Evolutionary conservation across 495 filamentous ascomycete genomes (phyloP), one percentile per base, ranked within the genome.

Genomic region (Annulohypoxylon maeteangense): DNA sequence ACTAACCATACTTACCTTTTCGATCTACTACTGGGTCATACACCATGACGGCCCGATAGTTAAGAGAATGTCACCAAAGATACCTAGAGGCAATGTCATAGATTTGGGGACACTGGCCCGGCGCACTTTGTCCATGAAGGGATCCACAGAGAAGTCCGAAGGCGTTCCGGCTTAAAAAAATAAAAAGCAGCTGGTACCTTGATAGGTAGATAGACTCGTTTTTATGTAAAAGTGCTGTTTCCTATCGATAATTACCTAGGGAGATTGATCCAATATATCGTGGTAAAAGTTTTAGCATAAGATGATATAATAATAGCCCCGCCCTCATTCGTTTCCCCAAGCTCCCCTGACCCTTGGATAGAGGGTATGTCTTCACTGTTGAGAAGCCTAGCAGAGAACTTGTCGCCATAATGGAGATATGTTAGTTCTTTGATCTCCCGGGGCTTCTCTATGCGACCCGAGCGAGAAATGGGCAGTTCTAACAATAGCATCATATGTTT

Each of bases 11-110:
- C 3, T 59, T 4, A 76, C 74, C 0, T 72, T 76, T 56, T 53
- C 65, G n/a, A 57, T 72, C 10, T 76, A 74, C 53, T 74, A 74
- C 55, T 74, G 67, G 71, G 67, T 74, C 14, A 22, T 76, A 32
- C 74, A 74, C 22, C 60, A 65, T 20, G 70, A 75, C 25, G 47
- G 60, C 16, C 38, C 29, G 10, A 57, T 71, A 12, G 53, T 76
- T n/a, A 55, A 56, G 7, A 63, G 56, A 14, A 69, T 74, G 47
- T 54, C 59, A 7, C 74, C 74, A 10, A 74, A 76, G 53, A 40
- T 76, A 29, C 27, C 27, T 6, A 29, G 2, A 29, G 27, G 27
- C 16, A 36, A 58, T 22, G 67, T 65, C n/a, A 60, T 34, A 53
- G 62, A 51, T 20, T 68, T 45, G 68, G 72, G 44, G 40, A 47